Conservation (phyloP, 208 protist genomes). For the Crithidia mellificae region DNA sequence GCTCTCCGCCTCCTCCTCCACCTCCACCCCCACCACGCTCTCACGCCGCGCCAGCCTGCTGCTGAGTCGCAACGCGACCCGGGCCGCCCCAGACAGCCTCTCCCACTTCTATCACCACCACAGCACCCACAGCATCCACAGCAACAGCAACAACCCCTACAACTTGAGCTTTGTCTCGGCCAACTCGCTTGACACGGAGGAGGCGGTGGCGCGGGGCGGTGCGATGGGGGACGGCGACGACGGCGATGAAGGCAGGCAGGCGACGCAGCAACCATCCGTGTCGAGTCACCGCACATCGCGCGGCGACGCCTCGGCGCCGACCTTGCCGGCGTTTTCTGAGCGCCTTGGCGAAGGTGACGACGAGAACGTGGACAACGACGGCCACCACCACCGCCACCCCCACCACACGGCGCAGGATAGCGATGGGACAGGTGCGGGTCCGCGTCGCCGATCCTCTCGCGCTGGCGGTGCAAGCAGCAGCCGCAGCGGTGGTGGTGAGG, state of each 20-base stretch:
- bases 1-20: slow-evolving; percentile 7
- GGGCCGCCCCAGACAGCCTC: slow-evolving; percentile 1
- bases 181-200: slow-evolving; percentile 10
- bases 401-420: too few species aligned
- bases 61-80: not conserved
- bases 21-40: slow-evolving; percentile 4
- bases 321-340: not conserved
- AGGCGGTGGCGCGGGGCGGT: too few species aligned
- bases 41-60: not conserved
- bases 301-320: not conserved
- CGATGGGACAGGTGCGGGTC: too few species aligned
- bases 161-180: slow-evolving; percentile 10
- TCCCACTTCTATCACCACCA: too few species aligned
- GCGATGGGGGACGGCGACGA: too few species aligned
- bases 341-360: not conserved
- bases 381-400: not conserved
- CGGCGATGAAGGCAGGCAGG: not conserved
- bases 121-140: too few species aligned
- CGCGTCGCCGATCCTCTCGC: too few species aligned
- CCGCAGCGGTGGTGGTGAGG: not conserved
- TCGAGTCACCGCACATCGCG: not conserved
- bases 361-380: not conserved
- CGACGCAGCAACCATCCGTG: not conserved
- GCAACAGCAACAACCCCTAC: too few species aligned
- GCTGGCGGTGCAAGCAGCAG: too few species aligned